Evolutionary conservation across 495 filamentous ascomycete species (phyloP).

Genomic region (Neurospora sp.): DNA sequence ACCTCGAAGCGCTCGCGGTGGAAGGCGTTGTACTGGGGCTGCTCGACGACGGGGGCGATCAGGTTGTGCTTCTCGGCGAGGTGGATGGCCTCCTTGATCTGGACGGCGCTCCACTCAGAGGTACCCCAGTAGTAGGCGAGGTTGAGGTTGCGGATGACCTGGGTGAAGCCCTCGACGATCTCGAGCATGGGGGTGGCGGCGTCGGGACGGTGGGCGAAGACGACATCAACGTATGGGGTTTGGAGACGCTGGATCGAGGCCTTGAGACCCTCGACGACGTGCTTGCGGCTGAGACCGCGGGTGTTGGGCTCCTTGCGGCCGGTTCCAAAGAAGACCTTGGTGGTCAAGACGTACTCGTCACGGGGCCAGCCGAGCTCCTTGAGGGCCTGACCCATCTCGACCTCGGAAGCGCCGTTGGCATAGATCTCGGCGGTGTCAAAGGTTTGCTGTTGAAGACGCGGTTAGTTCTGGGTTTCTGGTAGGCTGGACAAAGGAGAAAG

Average conservation of each 20-base stretch:
- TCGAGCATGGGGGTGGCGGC: slow-evolving; percentile 79
- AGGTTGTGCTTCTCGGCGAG: slow-evolving; percentile 63
- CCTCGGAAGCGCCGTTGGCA: slow-evolving; percentile 57
- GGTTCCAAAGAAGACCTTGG: slow-evolving; percentile 51
- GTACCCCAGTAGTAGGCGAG: slow-evolving; percentile 83
- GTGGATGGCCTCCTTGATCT: slow-evolving; percentile 68
- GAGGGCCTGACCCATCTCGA: slow-evolving; percentile 64
- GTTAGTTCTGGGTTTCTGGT: neutral
- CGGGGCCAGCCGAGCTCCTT: slow-evolving; percentile 62
- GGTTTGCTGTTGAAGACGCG: slow-evolving; percentile 23
- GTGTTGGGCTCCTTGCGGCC: slow-evolving; percentile 47
- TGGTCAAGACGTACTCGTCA: slow-evolving; percentile 74
- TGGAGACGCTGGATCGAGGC: slow-evolving; percentile 58
- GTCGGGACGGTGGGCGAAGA: slow-evolving; percentile 82
- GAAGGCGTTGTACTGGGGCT: slow-evolving; percentile 78
- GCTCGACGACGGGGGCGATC: slow-evolving; percentile 76
- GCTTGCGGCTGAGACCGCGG: slow-evolving; percentile 69
- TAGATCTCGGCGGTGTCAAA: slow-evolving; percentile 59
- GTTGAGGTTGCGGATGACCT: slow-evolving; percentile 65
- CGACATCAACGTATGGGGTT: slow-evolving; percentile 67
- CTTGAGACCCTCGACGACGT: slow-evolving; percentile 44
- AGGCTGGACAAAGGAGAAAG: neutral
- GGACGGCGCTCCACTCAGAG: slow-evolving; percentile 72
- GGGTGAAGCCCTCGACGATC: slow-evolving; percentile 74
- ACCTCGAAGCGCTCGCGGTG: slow-evolving; percentile 63